Base-by-base conservation (phyloP, 1,284 basidiomycete genomes). In the Phylloporus sp. region DNA sequence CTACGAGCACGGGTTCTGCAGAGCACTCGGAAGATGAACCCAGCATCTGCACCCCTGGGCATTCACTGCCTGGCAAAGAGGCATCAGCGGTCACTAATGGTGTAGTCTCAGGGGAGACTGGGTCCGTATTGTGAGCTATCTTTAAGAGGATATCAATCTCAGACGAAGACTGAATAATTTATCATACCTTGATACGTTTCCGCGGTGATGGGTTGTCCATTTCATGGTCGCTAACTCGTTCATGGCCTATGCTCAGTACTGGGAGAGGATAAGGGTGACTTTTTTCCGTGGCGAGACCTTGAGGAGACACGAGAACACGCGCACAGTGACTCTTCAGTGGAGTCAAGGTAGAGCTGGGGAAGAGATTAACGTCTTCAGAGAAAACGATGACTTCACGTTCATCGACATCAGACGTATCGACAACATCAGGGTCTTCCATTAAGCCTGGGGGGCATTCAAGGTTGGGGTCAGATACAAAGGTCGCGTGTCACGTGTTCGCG, bases 351-450 rank as follows among this genome's bases (percentile, higher is more conserved):
- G 67, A 47, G 45, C 17, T 53, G 6, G 32, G 3, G 57, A 60
- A 62, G 15, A 47, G 60, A 61, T 69, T 60, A 29, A 23, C 25
- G 10, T 60, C 56, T 12, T 65, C 35, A 6, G 69, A 70, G 20
- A 73, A 68, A 37, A 70, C 64, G 17, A 84, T 70, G 43, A 82
- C 80, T 71, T 86, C 86, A 25, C 81, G 81, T 70, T 90, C 88
- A 66, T 89, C 88, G 53, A 80, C 74, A 69, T 90, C 89, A 3
- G 88, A 90, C 17, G 89, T 89, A 73, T 89, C 88, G n/a, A 89
- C 85, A 65, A 83, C 77, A 52, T 88, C 87, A 15, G 82, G 78
- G 49, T 68, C 68, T 29, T 81, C 76, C 77, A 80, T 80, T 64
- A 56, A 69, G 59, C 45, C 29, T 41, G 14, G 25, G 20, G 29